These are phyloP conservation scores for Zea mays DNA, from an alignment of 176 grass and related monocot species.

Conservation along the genomic window Zm-B73-REFERENCE-NAM-5.0 NC_050096.1:75800501-75801000, in stretches of 20 bases:
- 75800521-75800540: not conserved
- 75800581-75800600: not conserved
- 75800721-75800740: not conserved
- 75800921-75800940: conserved; percentile 92
- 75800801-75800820: conserved; percentile 1
- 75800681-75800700: not conserved
- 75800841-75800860: conserved; percentile 3
- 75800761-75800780: not conserved
- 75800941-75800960: conserved; percentile 58
- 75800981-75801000: conserved; percentile 42
- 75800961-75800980: conserved; percentile 47
- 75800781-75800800: not conserved
- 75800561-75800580: not conserved
- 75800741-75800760: not conserved
- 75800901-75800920: conserved; percentile 92
- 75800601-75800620: not conserved
- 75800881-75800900: conserved; percentile 82
- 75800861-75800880: not conserved
- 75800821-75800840: conserved; percentile 10
- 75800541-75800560: not conserved
- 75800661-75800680: not conserved
- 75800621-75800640: not conserved
- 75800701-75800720: not conserved
- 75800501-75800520: not conserved
- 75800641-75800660: not conserved